These are phyloP conservation scores for Yamadazyma scolyti DNA, from an alignment of 805 yeast genomes.

Conservation along the genomic window DNA sequence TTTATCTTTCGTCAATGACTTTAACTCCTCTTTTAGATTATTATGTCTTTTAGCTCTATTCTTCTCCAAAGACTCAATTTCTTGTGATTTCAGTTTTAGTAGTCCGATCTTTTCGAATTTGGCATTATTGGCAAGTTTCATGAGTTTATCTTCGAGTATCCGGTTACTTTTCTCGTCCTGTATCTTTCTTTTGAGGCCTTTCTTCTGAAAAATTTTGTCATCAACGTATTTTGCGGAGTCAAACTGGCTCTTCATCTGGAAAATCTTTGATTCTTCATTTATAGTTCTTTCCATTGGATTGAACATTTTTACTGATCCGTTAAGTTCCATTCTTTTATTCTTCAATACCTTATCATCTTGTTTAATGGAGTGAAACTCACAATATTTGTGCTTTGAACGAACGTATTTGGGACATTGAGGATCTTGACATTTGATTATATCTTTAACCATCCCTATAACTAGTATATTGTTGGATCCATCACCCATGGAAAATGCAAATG, in stretches of 20 bases:
- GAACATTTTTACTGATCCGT: conserved; percentile 50
- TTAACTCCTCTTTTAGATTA: conserved; percentile 5
- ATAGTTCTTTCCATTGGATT: conserved; percentile 29
- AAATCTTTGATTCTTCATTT: conserved; percentile 21
- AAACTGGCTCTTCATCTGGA: conserved; percentile 15
- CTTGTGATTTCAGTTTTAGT: conserved; percentile 9
- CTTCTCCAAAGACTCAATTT: not conserved
- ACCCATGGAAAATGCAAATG: conserved; percentile 43
- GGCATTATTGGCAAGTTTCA: conserved; percentile 14
- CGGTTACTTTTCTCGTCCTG: conserved; percentile 26
- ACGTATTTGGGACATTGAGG: conserved; percentile 42
- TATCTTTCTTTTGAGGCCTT: conserved; percentile 31
- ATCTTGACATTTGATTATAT: conserved; percentile 66
- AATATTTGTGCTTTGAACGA: conserved; percentile 6
- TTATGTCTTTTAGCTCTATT: conserved; percentile 1
- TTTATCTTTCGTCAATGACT: conserved; percentile 7
- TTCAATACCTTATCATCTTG: conserved; percentile 10
- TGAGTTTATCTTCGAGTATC: conserved; percentile 34
- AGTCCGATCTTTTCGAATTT: conserved; percentile 18
- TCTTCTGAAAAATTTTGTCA: conserved; percentile 41
- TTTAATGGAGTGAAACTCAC: conserved; percentile 12
- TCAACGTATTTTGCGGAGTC: conserved; percentile 39
- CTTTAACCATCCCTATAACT: conserved; percentile 69
- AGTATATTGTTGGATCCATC: conserved; percentile 42
- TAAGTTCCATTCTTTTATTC: conserved; percentile 70